phyloP scores from a whole-genome alignment of 2,329 filamentous ascomycete species.

The Cryphonectria naterciae region DNA sequence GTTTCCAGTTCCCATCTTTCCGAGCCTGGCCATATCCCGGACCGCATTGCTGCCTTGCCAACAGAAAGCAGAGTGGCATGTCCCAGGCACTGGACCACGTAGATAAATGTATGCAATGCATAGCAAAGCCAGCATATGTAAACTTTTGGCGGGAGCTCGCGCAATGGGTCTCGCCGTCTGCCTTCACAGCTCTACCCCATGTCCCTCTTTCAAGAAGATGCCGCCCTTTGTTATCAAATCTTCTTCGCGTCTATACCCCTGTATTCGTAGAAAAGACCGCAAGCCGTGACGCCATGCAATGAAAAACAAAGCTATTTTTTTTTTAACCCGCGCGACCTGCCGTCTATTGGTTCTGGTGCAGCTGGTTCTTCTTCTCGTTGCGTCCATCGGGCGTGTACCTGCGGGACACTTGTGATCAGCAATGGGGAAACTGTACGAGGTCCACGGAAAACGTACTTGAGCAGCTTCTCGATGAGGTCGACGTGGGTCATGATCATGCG shows the following conservation, averaged over 20 bases:
- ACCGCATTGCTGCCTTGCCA: background rate
- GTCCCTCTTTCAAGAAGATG: background rate
- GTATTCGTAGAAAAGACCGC: constrained; percentile 12
- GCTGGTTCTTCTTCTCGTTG: constrained; percentile 63
- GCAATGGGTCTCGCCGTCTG: background rate
- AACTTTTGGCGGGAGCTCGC: background rate
- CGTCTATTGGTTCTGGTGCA: constrained; percentile 33
- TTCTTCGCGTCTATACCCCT: background rate
- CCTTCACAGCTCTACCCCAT: background rate
- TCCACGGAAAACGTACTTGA: constrained; percentile 67
- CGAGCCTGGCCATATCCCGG: background rate
- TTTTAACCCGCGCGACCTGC: background rate
- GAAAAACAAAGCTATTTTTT: background rate
- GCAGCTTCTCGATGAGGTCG: constrained; percentile 96
- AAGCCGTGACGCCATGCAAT: constrained; percentile 27
- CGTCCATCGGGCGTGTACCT: constrained; percentile 67
- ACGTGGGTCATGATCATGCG: constrained; percentile 99
- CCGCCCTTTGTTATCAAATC: background rate
- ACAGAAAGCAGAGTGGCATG: background rate
- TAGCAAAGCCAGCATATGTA: background rate
- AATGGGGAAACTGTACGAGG: background rate
- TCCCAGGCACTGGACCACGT: background rate
- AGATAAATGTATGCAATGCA: background rate
- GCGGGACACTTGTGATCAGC: constrained; percentile 11
- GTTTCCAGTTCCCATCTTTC: background rate